Percentiles rank a stretch among this genome's conserved stretches.
Evolutionary conservation across 2,329 filamentous ascomycete genomes (phyloP).

Genomic region (Penicillium sp.): DNA sequence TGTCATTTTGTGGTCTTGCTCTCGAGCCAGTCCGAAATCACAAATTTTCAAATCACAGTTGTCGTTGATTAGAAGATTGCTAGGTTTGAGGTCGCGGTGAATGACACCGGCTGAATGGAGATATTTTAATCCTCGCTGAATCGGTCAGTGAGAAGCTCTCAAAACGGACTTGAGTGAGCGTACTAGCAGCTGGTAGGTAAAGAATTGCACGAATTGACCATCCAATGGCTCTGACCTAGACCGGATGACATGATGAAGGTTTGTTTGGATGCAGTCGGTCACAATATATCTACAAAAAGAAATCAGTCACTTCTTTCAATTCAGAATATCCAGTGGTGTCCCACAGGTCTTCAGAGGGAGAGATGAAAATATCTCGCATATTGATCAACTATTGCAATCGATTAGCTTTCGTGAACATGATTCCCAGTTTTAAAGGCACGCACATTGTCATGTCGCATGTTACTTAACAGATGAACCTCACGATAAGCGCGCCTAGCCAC

Average conservation of each 20-base stretch:
- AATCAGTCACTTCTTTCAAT: neutral
- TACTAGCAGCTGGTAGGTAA: constrained; percentile 97
- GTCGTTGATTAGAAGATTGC: constrained; percentile 98
- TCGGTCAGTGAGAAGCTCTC: constrained; percentile 8
- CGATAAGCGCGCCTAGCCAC: constrained; percentile 95
- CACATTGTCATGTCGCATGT: constrained; percentile 95
- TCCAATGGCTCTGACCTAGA: constrained; percentile 76
- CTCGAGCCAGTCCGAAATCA: constrained; percentile 94
- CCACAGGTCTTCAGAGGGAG: constrained; percentile 98
- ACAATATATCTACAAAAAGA: constrained; percentile 76
- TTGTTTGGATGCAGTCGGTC: constrained; percentile 93
- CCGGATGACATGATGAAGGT: constrained; percentile 89
- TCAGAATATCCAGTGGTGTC: neutral
- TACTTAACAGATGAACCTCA: constrained; percentile 94
- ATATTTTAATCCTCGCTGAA: constrained; percentile 92
- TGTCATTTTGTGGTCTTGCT: constrained; percentile 98
- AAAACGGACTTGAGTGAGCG: constrained; percentile 27
- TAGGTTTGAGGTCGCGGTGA: constrained; percentile 95
- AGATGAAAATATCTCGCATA: constrained; percentile 98
- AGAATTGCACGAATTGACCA: constrained; percentile 99
- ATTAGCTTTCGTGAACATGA: neutral
- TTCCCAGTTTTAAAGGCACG: constrained; percentile 32
- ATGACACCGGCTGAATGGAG: constrained; percentile 97
- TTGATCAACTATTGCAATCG: constrained; percentile 54
- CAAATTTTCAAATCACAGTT: constrained; percentile 99